phyloP scores from a whole-genome alignment of 2,329 filamentous ascomycete species.

The Juglanconis sp. region DNA sequence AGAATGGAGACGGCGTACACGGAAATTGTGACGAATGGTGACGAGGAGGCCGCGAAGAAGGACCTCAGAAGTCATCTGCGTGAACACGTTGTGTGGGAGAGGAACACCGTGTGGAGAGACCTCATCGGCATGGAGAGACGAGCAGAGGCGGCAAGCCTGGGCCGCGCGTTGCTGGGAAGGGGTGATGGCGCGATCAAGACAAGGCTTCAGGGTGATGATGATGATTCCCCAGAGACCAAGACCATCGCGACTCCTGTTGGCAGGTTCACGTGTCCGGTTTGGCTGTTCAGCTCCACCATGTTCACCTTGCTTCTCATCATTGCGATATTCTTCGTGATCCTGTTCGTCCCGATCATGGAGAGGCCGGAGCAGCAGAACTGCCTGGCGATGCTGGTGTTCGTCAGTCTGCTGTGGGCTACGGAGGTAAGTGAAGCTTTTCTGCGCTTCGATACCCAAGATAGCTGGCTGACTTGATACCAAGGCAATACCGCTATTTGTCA shows the following conservation, averaged over 20 bases:
- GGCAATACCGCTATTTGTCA: constrained; percentile 96
- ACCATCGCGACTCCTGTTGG: constrained; percentile 79
- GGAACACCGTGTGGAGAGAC: constrained; percentile 97
- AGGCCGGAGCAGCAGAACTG: constrained; percentile 93
- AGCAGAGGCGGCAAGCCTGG: constrained; percentile 88
- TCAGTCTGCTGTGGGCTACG: constrained; percentile 93
- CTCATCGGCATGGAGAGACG: constrained; percentile 98
- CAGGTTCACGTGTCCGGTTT: constrained; percentile 69
- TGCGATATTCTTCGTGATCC: constrained; percentile 68
- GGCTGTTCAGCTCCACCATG: constrained; percentile 81
- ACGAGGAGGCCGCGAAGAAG: constrained; percentile 71
- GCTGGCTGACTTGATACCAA: constrained; percentile 29
- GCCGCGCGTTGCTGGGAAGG: constrained; percentile 76
- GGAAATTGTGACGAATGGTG: constrained; percentile 76
- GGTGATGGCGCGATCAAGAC: constrained; percentile 66
- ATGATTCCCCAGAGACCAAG: constrained; percentile 58
- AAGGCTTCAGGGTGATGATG: constrained; percentile 81
- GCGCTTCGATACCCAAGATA: background rate
- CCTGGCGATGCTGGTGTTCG: constrained; percentile 86
- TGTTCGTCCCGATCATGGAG: constrained; percentile 78
- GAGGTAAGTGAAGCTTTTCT: constrained; percentile 55
- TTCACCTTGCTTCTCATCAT: constrained; percentile 70
- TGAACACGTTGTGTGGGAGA: constrained; percentile 98
- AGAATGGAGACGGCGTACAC: constrained; percentile 79
- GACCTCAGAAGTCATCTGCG: constrained; percentile 87